Percentiles rank a stretch among this genome's conserved stretches.
Conservation (phyloP, 345 rosid species). For the Salix arbutifolia region DNA sequence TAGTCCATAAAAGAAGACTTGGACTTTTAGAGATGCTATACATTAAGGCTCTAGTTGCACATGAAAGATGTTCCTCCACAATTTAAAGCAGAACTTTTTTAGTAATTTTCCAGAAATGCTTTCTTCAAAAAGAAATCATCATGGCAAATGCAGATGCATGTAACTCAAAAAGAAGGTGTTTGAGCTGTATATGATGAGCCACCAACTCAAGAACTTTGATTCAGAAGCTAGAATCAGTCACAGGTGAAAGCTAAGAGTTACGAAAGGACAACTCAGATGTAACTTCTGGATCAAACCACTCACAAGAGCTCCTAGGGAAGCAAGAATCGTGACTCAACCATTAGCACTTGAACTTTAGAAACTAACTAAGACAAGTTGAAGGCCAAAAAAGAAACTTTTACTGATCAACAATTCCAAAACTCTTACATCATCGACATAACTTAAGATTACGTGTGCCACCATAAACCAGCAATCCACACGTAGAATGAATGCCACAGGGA, state of each 20-base stretch:
- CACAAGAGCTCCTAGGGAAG: not conserved
- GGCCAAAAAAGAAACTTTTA: not conserved
- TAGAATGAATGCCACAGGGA: not conserved
- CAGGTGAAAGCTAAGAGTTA: not conserved
- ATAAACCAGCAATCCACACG: not conserved
- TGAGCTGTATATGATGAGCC: not conserved
- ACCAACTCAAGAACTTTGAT: not conserved
- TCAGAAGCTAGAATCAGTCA: constrained; percentile 1
- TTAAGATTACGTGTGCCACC: not conserved
- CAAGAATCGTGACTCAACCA: not conserved
- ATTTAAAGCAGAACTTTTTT: not conserved
- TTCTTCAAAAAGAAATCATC: too few species aligned
- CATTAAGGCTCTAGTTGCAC: not conserved
- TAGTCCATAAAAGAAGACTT: not conserved
- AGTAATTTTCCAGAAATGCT: too few species aligned
- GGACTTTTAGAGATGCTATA: not conserved
- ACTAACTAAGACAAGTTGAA: not conserved
- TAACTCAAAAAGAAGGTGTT: not conserved
- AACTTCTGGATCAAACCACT: not conserved
- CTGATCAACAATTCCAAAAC: not conserved
- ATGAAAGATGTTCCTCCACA: not conserved
- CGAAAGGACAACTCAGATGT: not conserved
- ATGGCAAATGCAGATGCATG: not conserved
- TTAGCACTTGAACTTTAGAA: not conserved
- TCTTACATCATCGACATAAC: not conserved